Evolutionary conservation across 2,329 filamentous ascomycete genomes (phyloP), one percentile per base, ranked within the genome.

Genomic region (Mycosphaerella arachidis): DNA sequence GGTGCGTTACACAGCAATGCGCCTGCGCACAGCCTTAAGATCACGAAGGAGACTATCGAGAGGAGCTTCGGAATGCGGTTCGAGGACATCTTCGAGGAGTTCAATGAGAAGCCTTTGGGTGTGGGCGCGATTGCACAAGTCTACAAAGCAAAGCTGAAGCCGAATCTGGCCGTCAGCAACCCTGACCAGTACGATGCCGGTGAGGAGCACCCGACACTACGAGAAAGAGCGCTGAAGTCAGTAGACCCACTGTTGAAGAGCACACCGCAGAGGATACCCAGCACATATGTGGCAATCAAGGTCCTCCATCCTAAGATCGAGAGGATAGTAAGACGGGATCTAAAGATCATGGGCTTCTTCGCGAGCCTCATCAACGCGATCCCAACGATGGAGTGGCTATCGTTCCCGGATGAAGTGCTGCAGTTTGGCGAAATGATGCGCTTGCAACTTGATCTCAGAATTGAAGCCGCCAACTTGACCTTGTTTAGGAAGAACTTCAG

Each of bases 401-500:
- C 93, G 0, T 85, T 99, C 8, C 94, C 94, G 0, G 93, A 97
- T 67, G 94, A 99, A 73, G 94, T 97, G 3, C 77, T 82, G 13
- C 92, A 97, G 70, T 99, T 99, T 71, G 93, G 92, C 27, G 90
- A 95, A 72, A 99, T 99, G 94, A 99, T 99, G 94, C 88, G 88
- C 69, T 80, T 97, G n/a, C 94, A 99, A 73, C 81, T 99, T 2
- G 94, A 99, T 75, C 82, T 99, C 37, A 88, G 94, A 55, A 97
- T 97, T 62, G 94, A 99, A 75, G 89, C 92, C 1, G 89, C 92
- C 40, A 99, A 99, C 69, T 80, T 99, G 3, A 86, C 87, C 24
- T 86, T 88, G 13, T 97, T 99, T 79, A 87, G 94, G 55, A 87
- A 88, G 68, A 91, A 97, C 72, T 99, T 99, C 80, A 90, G 88